Percentiles rank a stretch among this genome's conserved stretches.
phyloP scores from a whole-genome alignment of 2,329 filamentous ascomycete genomes.

The Immersiporthe knoxdaviesiana region DNA sequence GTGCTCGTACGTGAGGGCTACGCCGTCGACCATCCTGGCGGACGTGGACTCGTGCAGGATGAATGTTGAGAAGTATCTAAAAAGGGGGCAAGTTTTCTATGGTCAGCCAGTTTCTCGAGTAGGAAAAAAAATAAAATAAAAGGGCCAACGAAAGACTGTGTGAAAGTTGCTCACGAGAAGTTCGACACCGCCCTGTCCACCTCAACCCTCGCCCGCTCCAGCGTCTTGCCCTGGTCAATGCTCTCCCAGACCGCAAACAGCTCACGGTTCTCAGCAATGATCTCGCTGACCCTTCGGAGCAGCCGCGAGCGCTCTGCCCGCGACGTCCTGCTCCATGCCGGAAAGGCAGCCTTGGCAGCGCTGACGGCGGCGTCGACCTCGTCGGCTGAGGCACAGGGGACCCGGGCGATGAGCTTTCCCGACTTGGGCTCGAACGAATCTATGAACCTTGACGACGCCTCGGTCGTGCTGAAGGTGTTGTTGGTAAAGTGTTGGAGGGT shows the following conservation, averaged over 20 bases:
- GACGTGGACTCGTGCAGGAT: slow-evolving; percentile 40
- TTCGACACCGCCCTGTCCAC: slow-evolving; percentile 41
- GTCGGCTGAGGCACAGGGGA: slow-evolving; percentile 34
- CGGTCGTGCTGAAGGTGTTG: slow-evolving; percentile 27
- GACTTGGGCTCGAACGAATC: slow-evolving; percentile 39
- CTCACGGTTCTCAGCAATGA: slow-evolving; percentile 38
- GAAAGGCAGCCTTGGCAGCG: slow-evolving; percentile 35
- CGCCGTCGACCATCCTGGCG: slow-evolving; percentile 39
- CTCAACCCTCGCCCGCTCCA: slow-evolving; percentile 39
- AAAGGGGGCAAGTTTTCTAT: neutral
- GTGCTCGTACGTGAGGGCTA: slow-evolving; percentile 40
- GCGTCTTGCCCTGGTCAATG: slow-evolving; percentile 42
- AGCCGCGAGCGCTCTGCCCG: slow-evolving; percentile 34
- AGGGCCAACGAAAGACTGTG: too few relatives aligned
- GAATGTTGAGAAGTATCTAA: slow-evolving; percentile 41
- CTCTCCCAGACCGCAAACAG: slow-evolving; percentile 42
- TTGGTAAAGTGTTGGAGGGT: slow-evolving; percentile 33
- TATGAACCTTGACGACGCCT: slow-evolving; percentile 29
- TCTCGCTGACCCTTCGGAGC: slow-evolving; percentile 34
- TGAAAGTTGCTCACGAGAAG: slow-evolving; percentile 37
- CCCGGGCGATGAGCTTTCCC: slow-evolving; percentile 33
- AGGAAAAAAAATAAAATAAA: too few relatives aligned
- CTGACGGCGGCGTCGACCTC: slow-evolving; percentile 35
- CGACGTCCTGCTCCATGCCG: slow-evolving; percentile 37
- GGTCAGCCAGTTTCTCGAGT: neutral